Evolutionary conservation across 2,329 filamentous ascomycete species (phyloP), one percentile per base, ranked within the genome.

Genomic region (Diaporthe sp.): DNA sequence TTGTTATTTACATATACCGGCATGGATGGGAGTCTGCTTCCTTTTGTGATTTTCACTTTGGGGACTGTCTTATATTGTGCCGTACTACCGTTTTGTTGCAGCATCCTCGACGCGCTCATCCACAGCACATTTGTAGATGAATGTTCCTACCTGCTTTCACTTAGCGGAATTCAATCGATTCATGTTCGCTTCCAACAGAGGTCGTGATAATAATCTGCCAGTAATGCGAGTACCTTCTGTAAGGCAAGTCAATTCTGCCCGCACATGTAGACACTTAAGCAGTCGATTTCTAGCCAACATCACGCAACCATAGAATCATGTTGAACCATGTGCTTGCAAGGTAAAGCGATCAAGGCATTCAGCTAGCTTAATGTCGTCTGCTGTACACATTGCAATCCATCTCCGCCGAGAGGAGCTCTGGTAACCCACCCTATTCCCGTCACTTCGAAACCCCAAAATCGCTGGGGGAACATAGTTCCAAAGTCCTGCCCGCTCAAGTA

Each of bases 361-460:
- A 65, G 70, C 70, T 55, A 73, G 70, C 70, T 42, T 44, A 73
- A 65, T 44, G 49, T 53, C 10, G 34, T 73, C 70, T 55, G 46
- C 46, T 53, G 22, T 44, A 65, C 70, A 53, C 57, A 42, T 53
- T 68, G 65, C 65, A 68, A 68, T 68, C 65, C 65, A 53, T 68
- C 65, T 68, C 34, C 22, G 65, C 65, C 65, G 65, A 68, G 65
- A 68, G 65, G 65, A 68, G 65, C 65, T 55, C 39, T 65, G 58
- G 22, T 42, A 67, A 42, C 5, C 46, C 46, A 53, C 65, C 65
- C 31, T 22, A 28, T 19, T 68, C 22, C n/a, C 39, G 12, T 28
- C 46, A 39, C 65, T 68, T 68, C 65, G 9, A 31, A 68, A 39
- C 46, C 65, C 31, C 39, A 53, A 68, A 68, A 7, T 51, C 34